Conservation (phyloP, 176 grass and related monocot species). For the Eragrostis curvula region DNA sequence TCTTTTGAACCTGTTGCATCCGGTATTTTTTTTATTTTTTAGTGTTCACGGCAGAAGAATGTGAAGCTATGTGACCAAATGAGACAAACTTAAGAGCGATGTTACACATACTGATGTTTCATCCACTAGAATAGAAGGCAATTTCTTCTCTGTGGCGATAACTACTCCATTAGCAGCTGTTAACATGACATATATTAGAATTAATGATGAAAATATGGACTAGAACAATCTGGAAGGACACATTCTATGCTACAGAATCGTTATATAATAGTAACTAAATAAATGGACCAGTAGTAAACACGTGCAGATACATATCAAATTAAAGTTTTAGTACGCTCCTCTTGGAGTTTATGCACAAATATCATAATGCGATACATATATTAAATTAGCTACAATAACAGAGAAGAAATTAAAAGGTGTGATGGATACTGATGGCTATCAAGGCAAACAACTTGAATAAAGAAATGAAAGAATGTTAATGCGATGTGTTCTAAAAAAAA, state of each 20-base stretch:
- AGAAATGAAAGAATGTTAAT: background rate
- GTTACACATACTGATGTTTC: conserved; percentile 57
- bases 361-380: background rate
- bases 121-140: conserved; percentile 77
- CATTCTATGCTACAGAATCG: background rate
- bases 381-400: background rate
- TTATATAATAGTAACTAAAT: background rate
- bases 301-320: background rate
- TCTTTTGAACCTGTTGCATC: conserved; percentile 47
- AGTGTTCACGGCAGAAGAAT: background rate
- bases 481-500: background rate
- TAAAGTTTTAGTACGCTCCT: background rate
- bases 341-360: background rate
- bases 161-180: conserved; percentile 74
- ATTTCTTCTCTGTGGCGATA: conserved; percentile 76
- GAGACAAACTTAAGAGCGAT: background rate
- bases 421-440: background rate
- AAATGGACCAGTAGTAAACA: background rate
- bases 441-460: background rate
- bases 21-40: background rate
- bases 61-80: background rate
- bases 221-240: background rate
- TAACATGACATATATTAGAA: conserved; percentile 21
- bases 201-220: background rate
- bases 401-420: background rate